A percentile compares a stretch with the other conserved stretches of the same genome.
These are phyloP conservation scores for Prunus armeniaca DNA, from an alignment of 306 rosid species.

Conservation along the genomic window DNA sequence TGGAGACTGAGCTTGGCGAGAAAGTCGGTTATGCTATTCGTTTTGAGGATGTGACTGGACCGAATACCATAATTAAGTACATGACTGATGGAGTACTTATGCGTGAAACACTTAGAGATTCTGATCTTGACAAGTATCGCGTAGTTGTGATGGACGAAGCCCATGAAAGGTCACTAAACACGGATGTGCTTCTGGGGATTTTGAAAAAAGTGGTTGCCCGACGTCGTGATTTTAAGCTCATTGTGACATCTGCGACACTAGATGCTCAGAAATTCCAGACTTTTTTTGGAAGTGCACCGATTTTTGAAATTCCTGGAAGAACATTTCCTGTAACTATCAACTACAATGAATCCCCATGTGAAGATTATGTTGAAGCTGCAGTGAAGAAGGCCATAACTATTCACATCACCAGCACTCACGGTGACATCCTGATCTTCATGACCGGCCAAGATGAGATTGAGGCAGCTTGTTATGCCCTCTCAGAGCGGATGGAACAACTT, in stretches of 20 bases:
- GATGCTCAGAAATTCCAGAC: conserved; percentile 84
- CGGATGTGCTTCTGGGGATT: conserved; percentile 92
- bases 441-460: conserved; percentile 99
- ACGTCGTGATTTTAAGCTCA: conserved; percentile 90
- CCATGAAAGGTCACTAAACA: conserved; percentile 90
- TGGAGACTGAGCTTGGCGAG: conserved; percentile 92
- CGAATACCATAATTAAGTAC: conserved; percentile 79
- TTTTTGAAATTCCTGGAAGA: conserved; percentile 87
- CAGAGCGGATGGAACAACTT: conserved; percentile 84
- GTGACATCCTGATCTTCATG: conserved; percentile 96
- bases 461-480: conserved; percentile 91
- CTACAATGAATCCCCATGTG: conserved; percentile 82
- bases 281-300: conserved; percentile 87
- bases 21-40: conserved; percentile 95
- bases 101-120: conserved; percentile 87
- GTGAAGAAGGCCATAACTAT: conserved; percentile 95
- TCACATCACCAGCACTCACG: conserved; percentile 83
- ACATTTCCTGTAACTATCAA: conserved; percentile 81
- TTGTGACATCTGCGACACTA: conserved; percentile 92
- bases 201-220: conserved; percentile 88
- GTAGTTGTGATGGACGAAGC: conserved; percentile 99
- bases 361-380: conserved; percentile 95
- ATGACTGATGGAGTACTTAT: conserved; percentile 98
- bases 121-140: conserved; percentile 88
- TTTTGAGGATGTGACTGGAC: conserved; percentile 95